Base-by-base conservation (phyloP, 495 filamentous ascomycete species). In the Bacidia rubella region DNA sequence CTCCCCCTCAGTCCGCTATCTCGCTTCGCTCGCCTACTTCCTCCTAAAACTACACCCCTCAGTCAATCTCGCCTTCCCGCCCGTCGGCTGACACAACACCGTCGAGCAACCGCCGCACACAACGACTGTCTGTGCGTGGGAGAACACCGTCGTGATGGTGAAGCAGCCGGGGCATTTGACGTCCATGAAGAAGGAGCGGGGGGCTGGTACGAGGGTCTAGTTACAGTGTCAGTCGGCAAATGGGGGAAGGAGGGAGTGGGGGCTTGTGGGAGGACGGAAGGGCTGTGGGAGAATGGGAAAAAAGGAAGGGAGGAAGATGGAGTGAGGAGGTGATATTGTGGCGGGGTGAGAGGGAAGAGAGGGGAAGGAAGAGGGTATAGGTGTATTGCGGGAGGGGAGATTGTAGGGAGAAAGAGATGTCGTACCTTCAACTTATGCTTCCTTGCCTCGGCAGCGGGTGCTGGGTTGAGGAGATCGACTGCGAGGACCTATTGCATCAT, bases 401-500 rank as follows among this genome's bases (percentile, higher is more conserved):
- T 47, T 0, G 1, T 11, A n/a, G n/a, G n/a, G n/a, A n/a, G n/a
- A n/a, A n/a, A n/a, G n/a, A n/a, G 1, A 21, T 7, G 35, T 47
- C 74, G 65, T 85, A 95, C 90, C 90, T 98, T 98, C 63, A 98
- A 83, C 85, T 98, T 98, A 82, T 98, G 92, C 81, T 95, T 96
- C 72, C 87, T 82, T 58, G 86, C 88, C 82, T 98, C 92, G 65
- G 88, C 80, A 67, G 86, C 85, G 68, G 92, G 88, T 66, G 81
- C 83, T 63, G 92, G 92, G 83, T 98, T 96, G 72, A 98, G 86
- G 62, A 98, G 90, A 83, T 98, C 92, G 79, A 96, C 84, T 72
- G 92, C 90, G 81, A 98, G 89, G 90, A 95, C 89, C 92, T 98
- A n/a, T n/a, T n/a, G n/a, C n/a, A n/a, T n/a, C n/a, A n/a, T n/a